Percentiles rank a stretch among this genome's conserved stretches.
These are phyloP conservation scores for Pontederia crassipes DNA, from an alignment of 176 grass and related monocot genomes.

Conservation along the genomic window DNA sequence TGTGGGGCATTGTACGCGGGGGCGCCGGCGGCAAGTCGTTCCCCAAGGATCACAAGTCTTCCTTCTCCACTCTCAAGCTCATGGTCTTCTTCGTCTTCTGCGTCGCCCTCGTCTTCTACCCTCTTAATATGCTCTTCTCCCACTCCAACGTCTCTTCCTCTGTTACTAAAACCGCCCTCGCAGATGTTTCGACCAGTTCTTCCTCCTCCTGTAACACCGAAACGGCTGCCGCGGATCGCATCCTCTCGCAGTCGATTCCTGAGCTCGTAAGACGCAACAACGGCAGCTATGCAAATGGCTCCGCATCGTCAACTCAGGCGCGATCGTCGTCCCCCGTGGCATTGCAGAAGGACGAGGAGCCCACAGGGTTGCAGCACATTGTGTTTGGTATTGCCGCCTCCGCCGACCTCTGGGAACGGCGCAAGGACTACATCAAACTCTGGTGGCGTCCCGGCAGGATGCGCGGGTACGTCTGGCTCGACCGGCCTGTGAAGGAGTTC, in stretches of 20 bases:
- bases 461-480: constrained; percentile 93
- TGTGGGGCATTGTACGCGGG: not conserved
- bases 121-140: not conserved
- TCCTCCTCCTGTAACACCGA: not conserved
- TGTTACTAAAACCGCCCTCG: not conserved
- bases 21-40: not conserved
- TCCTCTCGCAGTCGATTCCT: too few relatives aligned
- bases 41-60: not conserved
- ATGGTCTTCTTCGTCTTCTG: constrained; percentile 3
- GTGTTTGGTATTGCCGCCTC: constrained; percentile 98
- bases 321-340: not conserved
- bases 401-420: constrained; percentile 60
- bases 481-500: constrained; percentile 64
- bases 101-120: not conserved
- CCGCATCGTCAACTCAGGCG: not conserved
- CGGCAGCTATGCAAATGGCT: too few relatives aligned
- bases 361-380: constrained; percentile 76
- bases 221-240: not conserved
- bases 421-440: constrained; percentile 93
- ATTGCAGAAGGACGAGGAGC: not conserved
- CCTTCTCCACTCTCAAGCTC: not conserved
- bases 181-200: not conserved
- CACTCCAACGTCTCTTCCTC: not conserved
- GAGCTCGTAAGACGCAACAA: too few relatives aligned
- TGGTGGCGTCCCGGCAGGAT: constrained; percentile 78